phyloP scores from a whole-genome alignment of 108 stramenopile species.

The Skeletonema menzelii region DNA sequence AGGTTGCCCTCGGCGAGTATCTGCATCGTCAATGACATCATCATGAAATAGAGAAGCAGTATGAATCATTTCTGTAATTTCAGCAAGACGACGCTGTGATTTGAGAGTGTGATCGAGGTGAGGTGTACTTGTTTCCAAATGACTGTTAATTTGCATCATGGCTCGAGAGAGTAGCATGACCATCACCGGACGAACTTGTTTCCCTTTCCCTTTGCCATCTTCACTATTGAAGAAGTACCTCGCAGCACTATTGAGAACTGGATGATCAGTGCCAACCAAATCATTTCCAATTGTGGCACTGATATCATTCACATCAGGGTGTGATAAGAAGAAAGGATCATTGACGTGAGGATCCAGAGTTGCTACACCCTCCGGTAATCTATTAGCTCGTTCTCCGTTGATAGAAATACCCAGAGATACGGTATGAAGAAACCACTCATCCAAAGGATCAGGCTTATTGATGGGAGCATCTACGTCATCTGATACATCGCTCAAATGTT shows the following conservation, averaged over 20 bases:
- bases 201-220: slow-evolving; percentile 71
- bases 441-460: slow-evolving; percentile 71
- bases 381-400: slow-evolving; percentile 23
- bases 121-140: slow-evolving; percentile 12
- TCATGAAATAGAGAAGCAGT: slow-evolving; percentile 97
- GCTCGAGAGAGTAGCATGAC: slow-evolving; percentile 83
- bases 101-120: slow-evolving; percentile 31
- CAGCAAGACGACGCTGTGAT: slow-evolving; percentile 93
- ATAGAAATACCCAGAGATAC: slow-evolving; percentile 45
- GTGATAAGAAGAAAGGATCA: slow-evolving; percentile 74
- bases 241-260: slow-evolving; percentile 82
- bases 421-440: slow-evolving; percentile 63
- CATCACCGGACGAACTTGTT: slow-evolving; percentile 86
- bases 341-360: slow-evolving; percentile 43
- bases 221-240: slow-evolving; percentile 76
- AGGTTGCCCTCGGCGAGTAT: slow-evolving; percentile 90
- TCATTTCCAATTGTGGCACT: slow-evolving; percentile 80
- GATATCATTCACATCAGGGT: slow-evolving; percentile 63
- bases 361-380: slow-evolving; percentile 55
- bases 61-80: slow-evolving; percentile 99
- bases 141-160: slow-evolving; percentile 36
- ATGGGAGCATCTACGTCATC: slow-evolving; percentile 49
- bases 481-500: slow-evolving; percentile 28
- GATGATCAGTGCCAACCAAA: slow-evolving; percentile 80
- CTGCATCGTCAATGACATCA: slow-evolving; percentile 97